phyloP scores from a whole-genome alignment of 2,329 filamentous ascomycete genomes.

The Amauroascus niger region DNA sequence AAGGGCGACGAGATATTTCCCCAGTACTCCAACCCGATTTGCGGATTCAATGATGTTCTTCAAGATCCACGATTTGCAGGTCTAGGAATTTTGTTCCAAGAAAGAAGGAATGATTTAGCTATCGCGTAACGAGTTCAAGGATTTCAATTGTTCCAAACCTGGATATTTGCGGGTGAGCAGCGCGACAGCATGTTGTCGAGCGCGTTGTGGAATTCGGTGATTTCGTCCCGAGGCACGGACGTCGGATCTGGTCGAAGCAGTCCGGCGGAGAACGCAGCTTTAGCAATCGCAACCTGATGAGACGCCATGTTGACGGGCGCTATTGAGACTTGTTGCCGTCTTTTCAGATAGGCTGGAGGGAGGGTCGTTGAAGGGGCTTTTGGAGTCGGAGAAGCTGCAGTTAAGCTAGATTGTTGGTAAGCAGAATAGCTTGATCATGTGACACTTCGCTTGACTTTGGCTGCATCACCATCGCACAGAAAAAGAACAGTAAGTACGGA shows the following conservation, averaged over 20 bases:
- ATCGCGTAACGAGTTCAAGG: slow-evolving; percentile 21
- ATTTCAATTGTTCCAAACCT: slow-evolving; percentile 58
- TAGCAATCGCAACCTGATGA: slow-evolving; percentile 64
- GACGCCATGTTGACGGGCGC: slow-evolving; percentile 46
- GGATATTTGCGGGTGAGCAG: slow-evolving; percentile 73
- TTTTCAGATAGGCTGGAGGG: background rate
- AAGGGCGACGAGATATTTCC: slow-evolving; percentile 64
- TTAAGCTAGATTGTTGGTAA: too few relatives aligned
- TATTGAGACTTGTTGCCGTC: background rate
- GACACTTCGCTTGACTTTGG: too few relatives aligned
- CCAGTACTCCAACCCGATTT: slow-evolving; percentile 56
- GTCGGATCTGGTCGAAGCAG: slow-evolving; percentile 66
- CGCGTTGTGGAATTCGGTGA: slow-evolving; percentile 58
- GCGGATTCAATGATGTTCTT: slow-evolving; percentile 59
- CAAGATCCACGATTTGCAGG: slow-evolving; percentile 79
- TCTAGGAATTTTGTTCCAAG: slow-evolving; percentile 44
- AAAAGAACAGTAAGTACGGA: too few relatives aligned
- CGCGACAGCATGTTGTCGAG: slow-evolving; percentile 56
- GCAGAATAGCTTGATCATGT: too few relatives aligned
- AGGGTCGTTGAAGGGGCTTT: background rate
- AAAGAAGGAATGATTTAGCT: slow-evolving; percentile 27
- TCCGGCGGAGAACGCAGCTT: slow-evolving; percentile 64
- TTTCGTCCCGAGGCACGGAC: slow-evolving; percentile 55
- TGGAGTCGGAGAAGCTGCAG: too few relatives aligned
- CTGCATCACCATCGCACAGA: too few relatives aligned